Evolutionary conservation across 768 basidiomycete species (phyloP), one percentile per base, ranked within the genome.

Genomic region (Saitozyma podzolica): DNA sequence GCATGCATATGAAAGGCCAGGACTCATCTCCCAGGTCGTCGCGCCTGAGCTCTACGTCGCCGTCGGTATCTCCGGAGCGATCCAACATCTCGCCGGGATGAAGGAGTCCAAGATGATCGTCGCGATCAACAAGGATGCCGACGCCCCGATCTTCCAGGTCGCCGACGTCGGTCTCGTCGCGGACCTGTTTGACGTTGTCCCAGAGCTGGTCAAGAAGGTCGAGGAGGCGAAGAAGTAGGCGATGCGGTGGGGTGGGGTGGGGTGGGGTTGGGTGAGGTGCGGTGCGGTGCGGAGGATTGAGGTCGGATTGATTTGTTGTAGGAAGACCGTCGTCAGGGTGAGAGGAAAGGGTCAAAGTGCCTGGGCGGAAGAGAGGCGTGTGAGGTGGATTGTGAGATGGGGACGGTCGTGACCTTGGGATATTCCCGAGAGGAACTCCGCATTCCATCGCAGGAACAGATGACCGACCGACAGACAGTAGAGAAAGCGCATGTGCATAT

Each of bases 81-180:
- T 98, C 72, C 96, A 99, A 81, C 96, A 99, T 82, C 83, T 98
- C 58, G 96, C 96, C 19, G 96, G 96, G 9, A 99, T 98, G 96
- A 99, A 99, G 79, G 96, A 97, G 74, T 93, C 91, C 10, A 99
- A 98, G 82, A 83, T 97, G 66, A 99, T 99, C 64, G 95, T 96
- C 40, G 96, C 96, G 5, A 85, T 99, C 65, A 99, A 99, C 83
- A 99, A 99, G 91, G 95, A 97, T 76, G 85, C 92, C 48, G 96
- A 99, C 73, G 96, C 96, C 9, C 96, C 96, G 0, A 99, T 99
- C 75, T 97, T 97, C 86, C 95, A 98, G 80, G 90, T 99, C 3
- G 96, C 96, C 16, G 96, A 99, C 79, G 85, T 89, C 13, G 95
- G 95, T 0, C 86, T 99, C 14, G 92, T 96, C 5, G 95, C 87